These are phyloP conservation scores for Macrophomina tecta DNA, from an alignment of 2,329 filamentous ascomycete species.

Conservation along the genomic window DNA sequence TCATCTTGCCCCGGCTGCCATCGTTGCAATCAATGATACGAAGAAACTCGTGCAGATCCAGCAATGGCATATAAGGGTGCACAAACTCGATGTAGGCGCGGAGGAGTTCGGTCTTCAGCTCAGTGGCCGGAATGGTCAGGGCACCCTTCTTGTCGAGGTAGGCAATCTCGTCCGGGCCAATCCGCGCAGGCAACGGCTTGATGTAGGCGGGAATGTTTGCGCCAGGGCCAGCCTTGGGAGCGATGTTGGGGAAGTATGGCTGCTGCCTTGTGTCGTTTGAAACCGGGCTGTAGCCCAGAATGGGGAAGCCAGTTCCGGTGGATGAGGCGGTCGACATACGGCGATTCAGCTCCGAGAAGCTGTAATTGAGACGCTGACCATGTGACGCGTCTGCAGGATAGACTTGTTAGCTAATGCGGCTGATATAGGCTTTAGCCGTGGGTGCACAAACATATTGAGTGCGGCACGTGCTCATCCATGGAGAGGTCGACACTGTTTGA, in stretches of 20 bases:
- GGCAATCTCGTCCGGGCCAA: constrained; percentile 80
- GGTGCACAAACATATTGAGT: constrained; percentile 64
- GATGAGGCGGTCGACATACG: constrained; percentile 45
- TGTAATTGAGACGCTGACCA: constrained; percentile 47
- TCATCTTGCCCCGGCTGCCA: constrained; percentile 73
- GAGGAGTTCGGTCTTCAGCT: constrained; percentile 79
- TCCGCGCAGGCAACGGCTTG: constrained; percentile 76
- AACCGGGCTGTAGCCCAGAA: constrained; percentile 46
- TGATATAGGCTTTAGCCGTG: background rate
- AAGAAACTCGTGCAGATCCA: constrained; percentile 70
- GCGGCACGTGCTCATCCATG: constrained; percentile 64
- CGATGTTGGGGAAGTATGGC: constrained; percentile 54
- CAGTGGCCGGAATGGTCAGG: constrained; percentile 72
- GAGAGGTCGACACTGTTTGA: constrained; percentile 47
- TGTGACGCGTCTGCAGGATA: constrained; percentile 55
- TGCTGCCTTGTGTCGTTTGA: constrained; percentile 35
- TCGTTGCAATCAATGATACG: constrained; percentile 68
- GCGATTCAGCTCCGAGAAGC: constrained; percentile 52
- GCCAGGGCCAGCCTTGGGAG: constrained; percentile 50
- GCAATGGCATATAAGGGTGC: constrained; percentile 89
- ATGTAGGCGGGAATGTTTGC: constrained; percentile 70
- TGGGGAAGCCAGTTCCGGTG: constrained; percentile 25
- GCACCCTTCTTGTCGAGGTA: constrained; percentile 87
- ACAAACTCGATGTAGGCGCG: constrained; percentile 87
- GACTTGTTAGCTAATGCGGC: constrained; percentile 14